Percentiles rank a stretch among this genome's conserved stretches.
phyloP scores from a whole-genome alignment of 2,329 filamentous ascomycete species.

The Trichoderma gracile region DNA sequence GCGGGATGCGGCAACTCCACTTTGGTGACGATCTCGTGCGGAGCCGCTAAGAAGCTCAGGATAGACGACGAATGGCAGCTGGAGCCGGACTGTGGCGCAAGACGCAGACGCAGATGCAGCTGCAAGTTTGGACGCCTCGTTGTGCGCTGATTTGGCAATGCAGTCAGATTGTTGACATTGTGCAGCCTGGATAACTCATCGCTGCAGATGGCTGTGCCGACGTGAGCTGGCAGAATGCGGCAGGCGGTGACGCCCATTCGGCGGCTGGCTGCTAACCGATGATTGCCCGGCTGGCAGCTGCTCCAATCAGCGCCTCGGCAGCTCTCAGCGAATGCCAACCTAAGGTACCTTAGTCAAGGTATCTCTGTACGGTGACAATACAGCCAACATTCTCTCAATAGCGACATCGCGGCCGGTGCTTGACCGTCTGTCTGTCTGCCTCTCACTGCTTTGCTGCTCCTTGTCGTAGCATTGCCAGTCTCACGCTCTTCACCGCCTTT shows the following conservation, averaged over 20 bases:
- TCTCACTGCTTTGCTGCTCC: background rate
- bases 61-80: background rate
- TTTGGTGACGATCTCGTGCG: background rate
- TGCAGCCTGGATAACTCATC: background rate
- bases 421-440: background rate
- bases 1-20: background rate
- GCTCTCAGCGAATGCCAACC: background rate
- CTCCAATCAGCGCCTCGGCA: background rate
- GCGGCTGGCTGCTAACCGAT: too few species aligned
- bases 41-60: background rate
- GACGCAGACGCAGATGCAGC: background rate
- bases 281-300: too few species aligned
- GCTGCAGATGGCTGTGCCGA: background rate
- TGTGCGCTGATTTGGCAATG: conserved; percentile 6
- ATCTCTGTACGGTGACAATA: background rate
- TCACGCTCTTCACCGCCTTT: too few species aligned
- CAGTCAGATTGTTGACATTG: background rate
- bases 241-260: too few species aligned
- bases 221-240: background rate
- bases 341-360: too few species aligned
- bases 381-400: background rate
- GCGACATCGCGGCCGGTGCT: conserved; percentile 6
- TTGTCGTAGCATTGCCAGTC: background rate
- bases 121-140: background rate
- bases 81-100: background rate